These are phyloP conservation scores for Starmerella stigmatis DNA, from an alignment of 805 yeast genomes.

Conservation along the genomic window DNA sequence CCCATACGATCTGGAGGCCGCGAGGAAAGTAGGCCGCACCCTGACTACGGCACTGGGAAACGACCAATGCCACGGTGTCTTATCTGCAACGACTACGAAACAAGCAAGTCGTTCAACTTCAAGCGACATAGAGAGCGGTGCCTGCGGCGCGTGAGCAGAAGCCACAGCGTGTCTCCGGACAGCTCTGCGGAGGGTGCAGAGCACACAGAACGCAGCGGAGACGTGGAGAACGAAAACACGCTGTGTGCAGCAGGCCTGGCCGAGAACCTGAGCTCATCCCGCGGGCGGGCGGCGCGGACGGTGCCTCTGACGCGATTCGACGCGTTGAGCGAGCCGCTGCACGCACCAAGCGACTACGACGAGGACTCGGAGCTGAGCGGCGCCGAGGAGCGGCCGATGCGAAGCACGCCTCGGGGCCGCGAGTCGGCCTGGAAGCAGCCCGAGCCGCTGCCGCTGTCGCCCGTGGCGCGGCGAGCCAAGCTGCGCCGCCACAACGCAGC, in stretches of 20 bases:
- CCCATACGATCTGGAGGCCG: too few species aligned
- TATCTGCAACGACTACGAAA: neutral
- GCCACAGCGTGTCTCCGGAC: neutral
- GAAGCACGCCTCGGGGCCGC: constrained; percentile 1
- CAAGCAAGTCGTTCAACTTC: constrained; percentile 7
- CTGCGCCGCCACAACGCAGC: neutral
- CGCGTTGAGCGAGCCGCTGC: neutral
- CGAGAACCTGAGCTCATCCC: too few species aligned
- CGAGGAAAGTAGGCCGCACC: too few species aligned
- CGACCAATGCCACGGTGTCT: constrained; percentile 1
- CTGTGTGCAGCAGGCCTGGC: too few species aligned
- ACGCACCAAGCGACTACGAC: neutral
- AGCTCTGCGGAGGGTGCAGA: neutral
- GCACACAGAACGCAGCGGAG: neutral
- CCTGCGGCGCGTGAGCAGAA: neutral
- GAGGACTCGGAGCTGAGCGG: neutral
- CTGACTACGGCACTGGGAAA: too few species aligned
- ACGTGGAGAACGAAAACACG: too few species aligned
- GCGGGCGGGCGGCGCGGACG: too few species aligned
- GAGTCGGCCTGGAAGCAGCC: neutral
- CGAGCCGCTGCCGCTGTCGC: neutral
- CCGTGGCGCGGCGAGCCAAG: neutral
- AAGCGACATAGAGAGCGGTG: constrained; percentile 9
- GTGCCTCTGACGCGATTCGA: neutral
- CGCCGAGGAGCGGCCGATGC: neutral